Base-by-base conservation (phyloP, 768 basidiomycete species). In the Mycena vitilis region DNA sequence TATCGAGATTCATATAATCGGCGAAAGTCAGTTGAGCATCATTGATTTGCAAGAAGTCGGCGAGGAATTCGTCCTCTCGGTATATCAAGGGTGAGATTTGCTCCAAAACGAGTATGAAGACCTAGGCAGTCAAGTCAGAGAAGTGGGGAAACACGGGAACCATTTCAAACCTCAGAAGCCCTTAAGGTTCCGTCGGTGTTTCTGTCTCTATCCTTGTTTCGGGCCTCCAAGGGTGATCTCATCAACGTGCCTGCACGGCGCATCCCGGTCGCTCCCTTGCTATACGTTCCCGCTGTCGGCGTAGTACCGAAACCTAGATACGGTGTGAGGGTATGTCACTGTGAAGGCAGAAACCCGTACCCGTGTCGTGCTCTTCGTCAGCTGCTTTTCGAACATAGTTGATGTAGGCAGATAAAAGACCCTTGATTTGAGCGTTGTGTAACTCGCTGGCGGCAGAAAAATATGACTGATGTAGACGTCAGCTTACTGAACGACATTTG, bases 1-100 rank as follows among this genome's bases (percentile, higher is more conserved):
- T 95, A 76, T 99, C 97, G 66, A 99, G 82, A 52, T 90, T 89
- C 89, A 95, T 94, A 73, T 97, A 95, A 80, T 98, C 97, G 16
- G 97, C 97, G 78, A 95, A 99, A 1, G 97, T 98, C 16, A 95
- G 85, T 20, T 89, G 89, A 23, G 89, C 87, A 68, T 96, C 93
- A 70, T 95, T 95, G 76, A 98, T 92, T 75, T 96, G 95, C 55
- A 99, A 82, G 79, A 98, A 98, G 73, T 96, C 93, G 11, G 91
- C 87, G 68, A 98, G 89, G 79, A 98, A 98, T 38, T 91, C 90
- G 73, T 92, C 90, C 80, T 99, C 96, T 13, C 86, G 87, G 68
- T 91, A 89, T n/a, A 98, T 86, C 63, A 90, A 84, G 5, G 88
- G 87, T 0, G 88, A 85, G 22, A 98, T 85, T 75, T 95, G 91